Conservation (phyloP, 139 green algal species). For the Trebouxia sp. region DNA sequence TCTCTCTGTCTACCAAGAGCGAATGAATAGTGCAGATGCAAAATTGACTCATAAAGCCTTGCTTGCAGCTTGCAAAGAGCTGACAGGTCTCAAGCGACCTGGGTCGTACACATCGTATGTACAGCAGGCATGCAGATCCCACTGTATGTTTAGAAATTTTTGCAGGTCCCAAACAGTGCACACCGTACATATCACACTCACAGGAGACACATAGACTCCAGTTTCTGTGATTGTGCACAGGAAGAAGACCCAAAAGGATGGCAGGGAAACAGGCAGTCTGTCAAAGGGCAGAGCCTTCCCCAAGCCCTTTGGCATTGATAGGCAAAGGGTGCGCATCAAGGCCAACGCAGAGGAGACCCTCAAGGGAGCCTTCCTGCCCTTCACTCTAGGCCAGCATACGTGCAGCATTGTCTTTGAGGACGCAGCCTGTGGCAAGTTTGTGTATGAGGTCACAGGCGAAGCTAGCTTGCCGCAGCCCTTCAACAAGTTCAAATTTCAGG, state of each 20-base stretch:
- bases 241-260: conserved; percentile 11
- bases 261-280: background rate
- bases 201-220: background rate
- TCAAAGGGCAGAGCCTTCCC: conserved; percentile 46
- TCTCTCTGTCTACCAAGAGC: too few relatives aligned
- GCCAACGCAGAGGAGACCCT: conserved; percentile 56
- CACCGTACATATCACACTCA: too few relatives aligned
- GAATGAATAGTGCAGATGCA: too few relatives aligned
- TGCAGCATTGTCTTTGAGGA: conserved; percentile 60
- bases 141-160: too few relatives aligned
- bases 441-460: conserved; percentile 45
- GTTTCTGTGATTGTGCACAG: background rate
- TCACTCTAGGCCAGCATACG: conserved; percentile 56
- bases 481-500: conserved; percentile 46
- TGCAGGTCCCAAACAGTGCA: too few relatives aligned
- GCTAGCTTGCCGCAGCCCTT: conserved; percentile 52
- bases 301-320: conserved; percentile 65
- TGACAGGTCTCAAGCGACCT: too few relatives aligned
- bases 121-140: too few relatives aligned
- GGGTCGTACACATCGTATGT: too few relatives aligned
- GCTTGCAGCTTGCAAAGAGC: too few relatives aligned
- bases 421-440: conserved; percentile 26
- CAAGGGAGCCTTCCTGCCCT: conserved; percentile 72
- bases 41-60: too few relatives aligned
- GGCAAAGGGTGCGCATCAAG: conserved; percentile 57